These are phyloP conservation scores for Pestalotiopsis sp. DNA, from an alignment of 2,329 filamentous ascomycete genomes.

Conservation along the genomic window DNA sequence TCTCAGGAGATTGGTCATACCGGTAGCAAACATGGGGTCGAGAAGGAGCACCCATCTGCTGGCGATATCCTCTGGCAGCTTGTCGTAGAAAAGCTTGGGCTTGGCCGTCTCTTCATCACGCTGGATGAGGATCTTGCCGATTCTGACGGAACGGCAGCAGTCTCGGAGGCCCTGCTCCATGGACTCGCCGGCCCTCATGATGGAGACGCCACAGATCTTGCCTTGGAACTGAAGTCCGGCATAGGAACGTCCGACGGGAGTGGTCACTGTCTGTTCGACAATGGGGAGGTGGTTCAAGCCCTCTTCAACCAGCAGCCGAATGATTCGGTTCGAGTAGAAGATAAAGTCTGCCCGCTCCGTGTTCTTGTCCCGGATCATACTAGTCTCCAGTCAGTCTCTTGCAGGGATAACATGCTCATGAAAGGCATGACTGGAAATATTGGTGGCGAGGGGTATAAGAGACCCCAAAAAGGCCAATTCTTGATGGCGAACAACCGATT, in stretches of 20 bases:
- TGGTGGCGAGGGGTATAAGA: slow-evolving; percentile 11
- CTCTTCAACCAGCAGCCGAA: slow-evolving; percentile 93
- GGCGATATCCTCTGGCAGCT: slow-evolving; percentile 91
- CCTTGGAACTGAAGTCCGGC: slow-evolving; percentile 93
- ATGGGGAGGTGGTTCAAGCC: slow-evolving; percentile 95
- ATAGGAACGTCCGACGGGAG: slow-evolving; percentile 86
- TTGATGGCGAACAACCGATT: slow-evolving; percentile 10
- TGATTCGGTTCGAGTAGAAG: slow-evolving; percentile 98
- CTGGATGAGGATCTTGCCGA: slow-evolving; percentile 98
- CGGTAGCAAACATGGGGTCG: slow-evolving; percentile 99
- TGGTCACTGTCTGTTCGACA: slow-evolving; percentile 85
- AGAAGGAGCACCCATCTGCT: slow-evolving; percentile 90
- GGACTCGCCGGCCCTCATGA: slow-evolving; percentile 96
- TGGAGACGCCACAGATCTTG: slow-evolving; percentile 97
- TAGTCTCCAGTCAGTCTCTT: slow-evolving; percentile 38
- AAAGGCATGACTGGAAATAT: background rate
- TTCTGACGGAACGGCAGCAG: slow-evolving; percentile 96
- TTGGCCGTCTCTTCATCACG: slow-evolving; percentile 91
- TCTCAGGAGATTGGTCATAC: slow-evolving; percentile 47
- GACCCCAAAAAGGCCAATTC: background rate
- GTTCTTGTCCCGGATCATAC: slow-evolving; percentile 91
- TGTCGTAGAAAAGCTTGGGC: slow-evolving; percentile 96
- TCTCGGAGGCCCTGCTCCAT: slow-evolving; percentile 98
- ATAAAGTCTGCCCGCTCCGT: slow-evolving; percentile 96
- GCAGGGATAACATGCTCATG: background rate